Conservation (phyloP, 169 alveolate genomes). For the Pseudocohnilembus persalinus region DNA sequence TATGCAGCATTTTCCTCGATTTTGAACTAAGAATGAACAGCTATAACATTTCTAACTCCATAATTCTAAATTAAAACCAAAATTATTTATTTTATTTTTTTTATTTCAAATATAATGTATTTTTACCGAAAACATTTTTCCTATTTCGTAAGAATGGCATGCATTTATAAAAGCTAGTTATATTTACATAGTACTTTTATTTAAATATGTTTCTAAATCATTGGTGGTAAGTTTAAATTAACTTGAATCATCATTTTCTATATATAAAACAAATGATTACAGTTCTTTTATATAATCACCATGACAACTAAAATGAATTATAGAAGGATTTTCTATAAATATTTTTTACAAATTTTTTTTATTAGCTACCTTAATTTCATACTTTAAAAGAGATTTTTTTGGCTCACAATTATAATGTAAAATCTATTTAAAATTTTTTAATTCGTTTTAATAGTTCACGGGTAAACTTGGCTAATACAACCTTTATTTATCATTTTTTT, state of each 20-base stretch:
- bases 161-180: slow-evolving; percentile 62
- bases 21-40: slow-evolving; percentile 51
- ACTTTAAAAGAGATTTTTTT: not conserved
- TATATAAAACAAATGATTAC: slow-evolving; percentile 37
- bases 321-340: slow-evolving; percentile 34
- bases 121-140: slow-evolving; percentile 55
- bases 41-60: slow-evolving; percentile 71
- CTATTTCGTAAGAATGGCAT: slow-evolving; percentile 67
- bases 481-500: not conserved
- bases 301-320: slow-evolving; percentile 60
- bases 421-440: slow-evolving; percentile 30
- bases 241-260: slow-evolving; percentile 50
- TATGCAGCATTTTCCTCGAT: slow-evolving; percentile 65
- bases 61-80: too few relatives aligned
- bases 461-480: slow-evolving; percentile 24
- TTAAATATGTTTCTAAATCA: slow-evolving; percentile 20
- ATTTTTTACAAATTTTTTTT: slow-evolving; percentile 34
- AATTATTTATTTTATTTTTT: too few relatives aligned
- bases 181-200: slow-evolving; percentile 23
- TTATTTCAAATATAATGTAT: too few relatives aligned
- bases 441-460: slow-evolving; percentile 44
- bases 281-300: slow-evolving; percentile 48
- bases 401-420: slow-evolving; percentile 27
- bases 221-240: slow-evolving; percentile 32
- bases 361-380: slow-evolving; percentile 51